phyloP scores from a whole-genome alignment of 441 rosid species.

The Adansonia rubrostipa region DNA sequence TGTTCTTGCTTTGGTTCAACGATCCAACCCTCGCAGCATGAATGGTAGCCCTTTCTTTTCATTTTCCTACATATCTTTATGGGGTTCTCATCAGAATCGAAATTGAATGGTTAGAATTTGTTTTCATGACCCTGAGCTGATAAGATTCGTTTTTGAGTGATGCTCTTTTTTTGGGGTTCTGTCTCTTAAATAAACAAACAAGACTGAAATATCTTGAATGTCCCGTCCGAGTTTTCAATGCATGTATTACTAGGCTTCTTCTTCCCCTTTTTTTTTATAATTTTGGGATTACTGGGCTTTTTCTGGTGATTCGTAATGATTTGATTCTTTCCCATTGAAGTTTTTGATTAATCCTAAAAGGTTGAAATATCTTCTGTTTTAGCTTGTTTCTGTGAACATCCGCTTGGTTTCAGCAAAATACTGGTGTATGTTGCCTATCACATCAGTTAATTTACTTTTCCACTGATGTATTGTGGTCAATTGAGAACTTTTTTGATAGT shows the following conservation, averaged over 20 bases:
- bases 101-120: background rate
- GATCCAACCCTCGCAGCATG: background rate
- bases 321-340: constrained; percentile 7
- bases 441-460: background rate
- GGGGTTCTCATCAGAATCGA: background rate
- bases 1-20: constrained; percentile 17
- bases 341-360: background rate
- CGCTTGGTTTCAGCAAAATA: background rate
- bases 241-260: background rate
- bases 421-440: background rate
- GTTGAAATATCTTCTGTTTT: background rate
- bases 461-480: background rate
- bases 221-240: background rate
- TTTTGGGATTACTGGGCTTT: background rate
- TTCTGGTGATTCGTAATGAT: background rate
- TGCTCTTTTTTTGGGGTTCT: background rate
- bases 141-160: background rate
- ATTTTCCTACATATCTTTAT: background rate
- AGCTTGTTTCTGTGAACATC: background rate
- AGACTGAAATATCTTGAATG: background rate
- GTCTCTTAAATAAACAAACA: background rate
- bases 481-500: background rate
- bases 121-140: background rate
- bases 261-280: background rate
- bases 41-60: background rate